A percentile compares a stretch with the other conserved stretches of the same genome.
phyloP scores from a whole-genome alignment of 306 rosid species.

The Dryas drummondii region DNA sequence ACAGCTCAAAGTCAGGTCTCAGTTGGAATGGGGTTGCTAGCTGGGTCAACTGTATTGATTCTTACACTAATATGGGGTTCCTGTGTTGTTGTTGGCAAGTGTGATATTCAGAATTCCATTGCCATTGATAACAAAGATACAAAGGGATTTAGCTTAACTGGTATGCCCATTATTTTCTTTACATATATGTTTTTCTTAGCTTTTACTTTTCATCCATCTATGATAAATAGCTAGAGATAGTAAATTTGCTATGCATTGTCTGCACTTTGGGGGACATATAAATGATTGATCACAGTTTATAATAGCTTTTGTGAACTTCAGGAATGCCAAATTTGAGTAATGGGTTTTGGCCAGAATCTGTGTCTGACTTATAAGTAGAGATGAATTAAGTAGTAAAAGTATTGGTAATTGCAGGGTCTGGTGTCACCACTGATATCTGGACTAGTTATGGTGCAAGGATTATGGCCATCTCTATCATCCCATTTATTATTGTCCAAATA shows the following conservation, averaged over 20 bases:
- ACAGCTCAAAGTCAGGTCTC: slow-evolving; percentile 67
- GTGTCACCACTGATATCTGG: slow-evolving; percentile 97
- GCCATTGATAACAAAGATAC: slow-evolving; percentile 41
- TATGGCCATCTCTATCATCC: slow-evolving; percentile 74
- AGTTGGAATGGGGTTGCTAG: slow-evolving; percentile 68
- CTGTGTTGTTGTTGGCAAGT: slow-evolving; percentile 64
- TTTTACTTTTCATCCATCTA: background rate
- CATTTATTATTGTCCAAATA: slow-evolving; percentile 77
- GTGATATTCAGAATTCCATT: slow-evolving; percentile 37
- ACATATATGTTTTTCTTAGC: background rate
- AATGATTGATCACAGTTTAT: background rate
- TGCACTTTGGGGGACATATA: background rate
- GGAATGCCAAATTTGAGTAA: background rate
- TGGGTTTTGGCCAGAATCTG: too few relatives aligned
- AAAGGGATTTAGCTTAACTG: slow-evolving; percentile 48
- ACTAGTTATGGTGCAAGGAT: slow-evolving; percentile 84
- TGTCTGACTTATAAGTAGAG: slow-evolving; percentile 14
- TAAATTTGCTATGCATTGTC: background rate
- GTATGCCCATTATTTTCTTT: slow-evolving; percentile 17
- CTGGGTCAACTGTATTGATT: slow-evolving; percentile 73
- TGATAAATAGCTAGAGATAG: too few relatives aligned
- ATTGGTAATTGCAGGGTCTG: slow-evolving; percentile 70
- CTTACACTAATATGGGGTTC: slow-evolving; percentile 66
- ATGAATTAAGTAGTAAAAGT: slow-evolving; percentile 11
- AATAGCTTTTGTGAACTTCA: background rate